Conservation (phyloP, 2,329 filamentous ascomycete species). For the Dendrostoma leiphaemia region DNA sequence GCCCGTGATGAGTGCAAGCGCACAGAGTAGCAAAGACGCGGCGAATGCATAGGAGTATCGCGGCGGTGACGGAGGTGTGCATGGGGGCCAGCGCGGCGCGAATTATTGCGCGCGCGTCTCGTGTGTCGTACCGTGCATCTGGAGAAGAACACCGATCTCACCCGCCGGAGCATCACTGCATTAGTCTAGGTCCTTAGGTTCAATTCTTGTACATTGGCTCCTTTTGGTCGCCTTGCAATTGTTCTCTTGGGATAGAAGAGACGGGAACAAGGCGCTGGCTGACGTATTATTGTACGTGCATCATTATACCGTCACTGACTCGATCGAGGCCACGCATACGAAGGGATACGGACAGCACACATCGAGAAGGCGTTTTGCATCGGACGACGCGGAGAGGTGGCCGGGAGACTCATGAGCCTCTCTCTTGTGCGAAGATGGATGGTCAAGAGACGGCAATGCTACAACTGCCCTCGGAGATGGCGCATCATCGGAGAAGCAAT, state of each 20-base stretch:
- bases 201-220: constrained; percentile 1
- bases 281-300: background rate
- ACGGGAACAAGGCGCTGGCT: background rate
- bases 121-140: no score
- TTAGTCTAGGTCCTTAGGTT: background rate
- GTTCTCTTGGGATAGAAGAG: constrained; percentile 1
- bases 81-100: background rate
- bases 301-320: background rate
- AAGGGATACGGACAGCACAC: background rate
- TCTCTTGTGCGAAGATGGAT: background rate
- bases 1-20: constrained; percentile 80
- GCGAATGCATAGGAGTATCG: constrained; percentile 54
- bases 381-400: no score
- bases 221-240: background rate
- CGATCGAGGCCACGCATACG: background rate
- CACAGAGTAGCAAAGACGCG: constrained; percentile 84
- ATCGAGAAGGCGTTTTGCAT: background rate
- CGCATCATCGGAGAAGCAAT: background rate
- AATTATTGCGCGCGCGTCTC: no score
- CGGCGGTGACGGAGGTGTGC: background rate
- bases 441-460: background rate
- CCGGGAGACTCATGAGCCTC: no score
- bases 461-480: background rate
- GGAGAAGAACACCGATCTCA: no score
- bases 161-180: background rate